Evolutionary conservation across 2,329 filamentous ascomycete genomes (phyloP).

Genomic region (Colletotrichum lupini): DNA sequence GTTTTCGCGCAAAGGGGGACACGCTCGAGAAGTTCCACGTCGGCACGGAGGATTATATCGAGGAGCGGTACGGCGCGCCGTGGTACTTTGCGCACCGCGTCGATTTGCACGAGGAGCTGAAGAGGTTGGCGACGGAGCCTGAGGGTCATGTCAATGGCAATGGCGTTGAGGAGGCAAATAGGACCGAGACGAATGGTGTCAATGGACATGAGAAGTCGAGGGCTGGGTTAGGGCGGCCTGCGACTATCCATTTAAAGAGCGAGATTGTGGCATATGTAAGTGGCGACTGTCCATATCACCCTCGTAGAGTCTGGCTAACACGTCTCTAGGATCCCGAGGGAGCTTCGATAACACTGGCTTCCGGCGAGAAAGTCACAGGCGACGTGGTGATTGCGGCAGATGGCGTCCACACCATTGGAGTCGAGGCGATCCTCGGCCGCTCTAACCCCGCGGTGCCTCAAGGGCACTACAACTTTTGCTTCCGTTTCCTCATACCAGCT

Average conservation of each 20-base stretch:
- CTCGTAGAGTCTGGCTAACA: neutral
- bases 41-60: constrained; percentile 33
- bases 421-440: constrained; percentile 42
- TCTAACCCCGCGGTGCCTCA: constrained; percentile 42
- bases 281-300: neutral
- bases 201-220: neutral
- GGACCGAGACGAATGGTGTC: neutral
- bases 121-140: constrained; percentile 44
- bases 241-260: constrained; percentile 38
- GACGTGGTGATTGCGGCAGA: constrained; percentile 58
- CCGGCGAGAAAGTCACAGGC: constrained; percentile 41
- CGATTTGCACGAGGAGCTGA: constrained; percentile 51
- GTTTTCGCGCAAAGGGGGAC: constrained; percentile 37
- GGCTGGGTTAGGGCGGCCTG: constrained; percentile 39
- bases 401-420: constrained; percentile 50
- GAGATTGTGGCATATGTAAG: constrained; percentile 43
- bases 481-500: constrained; percentile 48
- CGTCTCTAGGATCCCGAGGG: constrained; percentile 38
- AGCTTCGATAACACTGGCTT: constrained; percentile 43
- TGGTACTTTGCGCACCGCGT: constrained; percentile 52
- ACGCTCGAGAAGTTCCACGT: constrained; percentile 39
- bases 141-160: constrained; percentile 1
- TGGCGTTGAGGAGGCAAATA: neutral
- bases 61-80: constrained; percentile 41
- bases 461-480: constrained; percentile 46